Evolutionary conservation across 179 eudicot genomes (phyloP).

Genomic region (Silene coronaria): DNA sequence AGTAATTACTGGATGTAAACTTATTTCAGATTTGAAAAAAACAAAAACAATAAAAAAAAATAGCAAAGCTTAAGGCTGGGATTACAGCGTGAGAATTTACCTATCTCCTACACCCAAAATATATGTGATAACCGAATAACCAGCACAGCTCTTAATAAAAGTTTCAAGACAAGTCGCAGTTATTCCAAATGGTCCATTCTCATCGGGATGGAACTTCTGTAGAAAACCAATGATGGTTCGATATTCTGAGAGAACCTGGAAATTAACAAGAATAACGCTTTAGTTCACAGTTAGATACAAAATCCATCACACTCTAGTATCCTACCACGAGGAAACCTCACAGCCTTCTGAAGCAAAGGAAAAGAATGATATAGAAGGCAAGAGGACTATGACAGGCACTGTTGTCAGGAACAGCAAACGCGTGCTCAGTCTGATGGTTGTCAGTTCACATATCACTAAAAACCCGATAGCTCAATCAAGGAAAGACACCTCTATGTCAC

Average conservation of each 20-base stretch:
- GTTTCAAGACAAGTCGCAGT: slow-evolving; percentile 97
- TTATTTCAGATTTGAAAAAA: neutral
- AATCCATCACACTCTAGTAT: neutral
- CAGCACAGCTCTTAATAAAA: slow-evolving; percentile 97
- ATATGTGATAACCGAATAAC: slow-evolving; percentile 94
- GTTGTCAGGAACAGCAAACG: neutral
- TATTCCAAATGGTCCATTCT: slow-evolving; percentile 88
- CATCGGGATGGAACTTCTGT: slow-evolving; percentile 91
- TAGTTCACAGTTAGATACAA: slow-evolving; percentile 6
- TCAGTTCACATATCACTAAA: neutral
- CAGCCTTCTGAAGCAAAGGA: neutral
- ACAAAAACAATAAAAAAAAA: too few relatives aligned
- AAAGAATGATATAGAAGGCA: neutral
- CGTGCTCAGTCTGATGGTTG: neutral
- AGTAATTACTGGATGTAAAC: neutral
- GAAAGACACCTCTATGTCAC: neutral
- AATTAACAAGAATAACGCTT: slow-evolving; percentile 13
- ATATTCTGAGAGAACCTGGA: slow-evolving; percentile 85
- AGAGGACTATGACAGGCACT: neutral
- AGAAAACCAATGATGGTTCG: slow-evolving; percentile 85
- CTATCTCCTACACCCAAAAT: slow-evolving; percentile 98
- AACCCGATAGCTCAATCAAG: neutral
- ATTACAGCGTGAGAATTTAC: slow-evolving; percentile 27
- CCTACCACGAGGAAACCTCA: neutral
- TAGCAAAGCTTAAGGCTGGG: neutral